phyloP scores from a whole-genome alignment of 176 grass and related monocot species.

The Aegilops tauschii region DNA sequence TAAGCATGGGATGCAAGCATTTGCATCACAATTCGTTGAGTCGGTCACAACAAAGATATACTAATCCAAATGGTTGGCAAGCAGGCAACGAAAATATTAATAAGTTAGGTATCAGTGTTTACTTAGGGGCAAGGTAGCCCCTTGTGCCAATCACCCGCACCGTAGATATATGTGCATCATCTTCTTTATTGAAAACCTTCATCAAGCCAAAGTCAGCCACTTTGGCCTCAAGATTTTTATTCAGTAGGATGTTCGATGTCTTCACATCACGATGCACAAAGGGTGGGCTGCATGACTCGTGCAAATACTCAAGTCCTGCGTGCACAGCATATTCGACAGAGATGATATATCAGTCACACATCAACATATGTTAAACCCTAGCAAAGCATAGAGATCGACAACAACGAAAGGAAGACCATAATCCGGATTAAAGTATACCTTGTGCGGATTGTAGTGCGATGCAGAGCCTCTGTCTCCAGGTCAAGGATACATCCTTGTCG shows the following conservation, averaged over 20 bases:
- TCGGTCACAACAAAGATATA: not conserved
- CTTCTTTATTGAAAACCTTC: constrained; percentile 8
- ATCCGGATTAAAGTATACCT: constrained; percentile 7
- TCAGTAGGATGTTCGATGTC: constrained; percentile 49
- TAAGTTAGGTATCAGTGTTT: not conserved
- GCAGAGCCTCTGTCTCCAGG: constrained; percentile 37
- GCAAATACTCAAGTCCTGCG: constrained; percentile 54
- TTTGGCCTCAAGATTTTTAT: constrained; percentile 47
- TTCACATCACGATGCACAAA: constrained; percentile 63
- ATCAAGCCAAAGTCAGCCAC: constrained; percentile 65
- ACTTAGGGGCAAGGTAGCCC: constrained; percentile 56
- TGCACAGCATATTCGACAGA: not conserved
- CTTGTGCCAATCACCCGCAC: constrained; percentile 13
- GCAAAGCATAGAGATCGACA: not conserved
- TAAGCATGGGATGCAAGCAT: not conserved
- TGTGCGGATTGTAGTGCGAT: constrained; percentile 50
- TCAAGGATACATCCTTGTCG: not conserved
- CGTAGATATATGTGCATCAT: constrained; percentile 32
- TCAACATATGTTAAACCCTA: not conserved
- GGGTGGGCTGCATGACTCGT: constrained; percentile 43
- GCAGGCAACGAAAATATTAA: not conserved
- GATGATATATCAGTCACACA: not conserved
- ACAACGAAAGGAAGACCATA: not conserved
- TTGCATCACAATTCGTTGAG: not conserved
- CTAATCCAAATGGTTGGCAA: not conserved